A percentile compares a stretch with the other conserved stretches of the same genome.
Evolutionary conservation across 2,329 filamentous ascomycete species (phyloP).

Genomic region (Pseudogymnoascus sp.): DNA sequence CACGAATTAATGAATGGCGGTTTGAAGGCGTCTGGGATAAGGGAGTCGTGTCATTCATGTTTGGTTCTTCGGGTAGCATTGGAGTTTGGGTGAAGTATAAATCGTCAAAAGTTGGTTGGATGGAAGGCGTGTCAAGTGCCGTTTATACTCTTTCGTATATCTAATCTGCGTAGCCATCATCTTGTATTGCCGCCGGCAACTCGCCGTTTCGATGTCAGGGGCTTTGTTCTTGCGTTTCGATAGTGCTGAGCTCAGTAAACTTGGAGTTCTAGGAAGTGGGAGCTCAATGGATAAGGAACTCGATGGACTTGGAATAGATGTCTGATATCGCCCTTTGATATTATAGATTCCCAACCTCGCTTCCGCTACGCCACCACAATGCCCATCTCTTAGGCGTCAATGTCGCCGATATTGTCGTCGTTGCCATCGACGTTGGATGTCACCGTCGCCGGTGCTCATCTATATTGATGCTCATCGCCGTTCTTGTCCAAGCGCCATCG

Average conservation of each 20-base stretch:
- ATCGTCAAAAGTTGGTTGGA: background rate
- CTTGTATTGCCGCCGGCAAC: background rate
- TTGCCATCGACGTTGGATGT: background rate
- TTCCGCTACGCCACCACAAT: background rate
- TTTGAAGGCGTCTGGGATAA: background rate
- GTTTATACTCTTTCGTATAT: background rate
- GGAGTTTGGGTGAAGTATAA: background rate
- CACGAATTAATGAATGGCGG: constrained; percentile 16
- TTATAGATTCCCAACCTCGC: background rate
- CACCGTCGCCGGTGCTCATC: background rate
- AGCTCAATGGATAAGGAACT: too few species aligned
- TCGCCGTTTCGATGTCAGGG: background rate
- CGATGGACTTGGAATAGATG: background rate
- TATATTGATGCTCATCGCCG: background rate
- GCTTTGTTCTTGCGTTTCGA: background rate
- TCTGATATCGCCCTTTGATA: background rate
- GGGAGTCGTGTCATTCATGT: background rate
- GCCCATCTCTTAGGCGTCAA: background rate
- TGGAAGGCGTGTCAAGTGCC: background rate
- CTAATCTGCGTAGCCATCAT: background rate
- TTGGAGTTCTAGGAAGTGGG: background rate
- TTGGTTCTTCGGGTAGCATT: background rate
- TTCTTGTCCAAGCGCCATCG: background rate
- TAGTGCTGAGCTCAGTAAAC: background rate
- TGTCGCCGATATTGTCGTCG: background rate